Evolutionary conservation across 2,329 filamentous ascomycete genomes (phyloP).

Genomic region (Helminthosporium solani): DNA sequence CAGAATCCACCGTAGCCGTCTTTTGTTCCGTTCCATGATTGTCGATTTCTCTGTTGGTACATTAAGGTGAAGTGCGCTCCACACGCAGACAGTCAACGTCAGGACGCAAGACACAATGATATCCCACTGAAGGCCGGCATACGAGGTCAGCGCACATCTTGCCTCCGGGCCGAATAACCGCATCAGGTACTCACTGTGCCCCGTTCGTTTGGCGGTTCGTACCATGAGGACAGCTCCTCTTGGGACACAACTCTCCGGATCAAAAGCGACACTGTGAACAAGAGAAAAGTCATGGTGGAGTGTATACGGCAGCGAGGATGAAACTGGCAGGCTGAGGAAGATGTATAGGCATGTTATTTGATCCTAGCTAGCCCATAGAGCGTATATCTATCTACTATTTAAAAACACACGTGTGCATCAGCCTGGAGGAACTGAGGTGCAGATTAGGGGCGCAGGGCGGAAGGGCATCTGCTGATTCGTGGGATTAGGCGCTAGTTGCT

Average conservation of each 20-base stretch:
- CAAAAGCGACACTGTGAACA: constrained; percentile 8
- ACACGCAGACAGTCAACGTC: constrained; percentile 25
- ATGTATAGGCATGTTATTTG: too few relatives aligned
- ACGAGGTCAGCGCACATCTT: too few relatives aligned
- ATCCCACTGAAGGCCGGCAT: constrained; percentile 15
- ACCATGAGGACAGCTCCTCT: constrained; percentile 15
- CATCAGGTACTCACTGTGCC: constrained; percentile 2
- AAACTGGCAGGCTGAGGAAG: neutral
- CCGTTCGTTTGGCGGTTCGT: constrained; percentile 18
- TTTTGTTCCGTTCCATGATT: constrained; percentile 15
- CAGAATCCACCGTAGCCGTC: constrained; percentile 19
- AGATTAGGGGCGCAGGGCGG: neutral
- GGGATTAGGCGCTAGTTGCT: neutral
- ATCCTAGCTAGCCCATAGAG: too few relatives aligned
- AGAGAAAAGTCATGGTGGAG: constrained; percentile 9
- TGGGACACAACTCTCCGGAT: constrained; percentile 5
- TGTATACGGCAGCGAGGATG: neutral
- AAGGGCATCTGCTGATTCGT: neutral
- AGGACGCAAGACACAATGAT: constrained; percentile 21
- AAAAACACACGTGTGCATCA: too few relatives aligned
- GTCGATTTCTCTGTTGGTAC: constrained; percentile 18
- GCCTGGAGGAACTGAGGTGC: too few relatives aligned
- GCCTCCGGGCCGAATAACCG: too few relatives aligned
- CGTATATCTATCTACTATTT: too few relatives aligned
- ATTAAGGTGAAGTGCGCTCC: constrained; percentile 28